phyloP scores from a whole-genome alignment of 768 basidiomycete genomes.

The Boletellus ananas region DNA sequence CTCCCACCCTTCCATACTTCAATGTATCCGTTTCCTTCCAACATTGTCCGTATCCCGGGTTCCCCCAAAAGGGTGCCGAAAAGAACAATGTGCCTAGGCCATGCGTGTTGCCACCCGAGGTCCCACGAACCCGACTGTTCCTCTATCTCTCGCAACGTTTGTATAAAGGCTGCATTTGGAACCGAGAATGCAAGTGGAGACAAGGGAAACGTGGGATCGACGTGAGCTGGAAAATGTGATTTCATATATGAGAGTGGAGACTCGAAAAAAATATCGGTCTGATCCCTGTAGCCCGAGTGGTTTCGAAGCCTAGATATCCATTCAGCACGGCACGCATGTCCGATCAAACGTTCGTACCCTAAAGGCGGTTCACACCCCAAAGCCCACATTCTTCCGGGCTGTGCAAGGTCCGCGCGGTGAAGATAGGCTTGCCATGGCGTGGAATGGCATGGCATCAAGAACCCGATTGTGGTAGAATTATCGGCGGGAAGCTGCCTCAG shows the following conservation, averaged over 20 bases:
- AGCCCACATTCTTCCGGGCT: slow-evolving; percentile 64
- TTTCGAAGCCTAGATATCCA: slow-evolving; percentile 39
- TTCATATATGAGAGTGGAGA: slow-evolving; percentile 65
- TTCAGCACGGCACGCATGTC: slow-evolving; percentile 5
- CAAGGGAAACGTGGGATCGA: slow-evolving; percentile 61
- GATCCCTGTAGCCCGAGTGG: slow-evolving; percentile 62
- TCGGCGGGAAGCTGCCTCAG: slow-evolving; percentile 51
- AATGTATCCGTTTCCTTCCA: slow-evolving; percentile 55
- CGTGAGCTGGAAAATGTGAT: slow-evolving; percentile 59
- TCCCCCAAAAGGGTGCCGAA: slow-evolving; percentile 74
- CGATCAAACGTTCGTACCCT: slow-evolving; percentile 44
- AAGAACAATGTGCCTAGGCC: slow-evolving; percentile 79
- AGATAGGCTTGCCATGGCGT: slow-evolving; percentile 89
- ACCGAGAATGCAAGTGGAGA: slow-evolving; percentile 53
- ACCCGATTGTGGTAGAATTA: slow-evolving; percentile 61
- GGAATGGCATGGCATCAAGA: slow-evolving; percentile 96
- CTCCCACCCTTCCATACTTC: slow-evolving; percentile 65
- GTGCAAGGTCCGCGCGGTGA: slow-evolving; percentile 63
- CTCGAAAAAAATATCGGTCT: slow-evolving; percentile 78
- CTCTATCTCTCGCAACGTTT: slow-evolving; percentile 29
- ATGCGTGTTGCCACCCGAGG: slow-evolving; percentile 60
- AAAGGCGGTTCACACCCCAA: slow-evolving; percentile 93
- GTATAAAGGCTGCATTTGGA: slow-evolving; percentile 38
- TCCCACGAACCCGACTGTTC: slow-evolving; percentile 15
- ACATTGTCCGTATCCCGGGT: slow-evolving; percentile 42